A percentile compares a stretch with the other conserved stretches of the same genome.
Conservation (phyloP, 371 early-diverging fungal species). For the Batrachochytrium dendrobatidis region DNA sequence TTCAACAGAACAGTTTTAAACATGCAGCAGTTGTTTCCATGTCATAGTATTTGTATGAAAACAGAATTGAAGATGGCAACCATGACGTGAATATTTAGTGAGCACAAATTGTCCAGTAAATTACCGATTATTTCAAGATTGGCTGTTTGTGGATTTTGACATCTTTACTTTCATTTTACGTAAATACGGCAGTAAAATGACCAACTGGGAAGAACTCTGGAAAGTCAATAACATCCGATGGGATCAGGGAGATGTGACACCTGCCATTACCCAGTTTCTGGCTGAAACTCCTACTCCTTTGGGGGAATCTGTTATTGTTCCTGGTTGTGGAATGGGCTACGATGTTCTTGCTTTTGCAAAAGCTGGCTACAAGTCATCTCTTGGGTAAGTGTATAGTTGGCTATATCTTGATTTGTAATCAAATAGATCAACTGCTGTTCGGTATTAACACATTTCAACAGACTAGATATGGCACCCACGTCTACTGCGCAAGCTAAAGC, state of each 20-base stretch:
- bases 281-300: neutral
- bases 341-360: slow-evolving; percentile 1
- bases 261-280: slow-evolving; percentile 1
- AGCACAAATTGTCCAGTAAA: too few relatives aligned
- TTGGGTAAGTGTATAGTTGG: neutral
- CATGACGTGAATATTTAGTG: too few relatives aligned
- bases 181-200: neutral
- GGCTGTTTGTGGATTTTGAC: too few relatives aligned
- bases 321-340: slow-evolving; percentile 3
- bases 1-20: too few relatives aligned
- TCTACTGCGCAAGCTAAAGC: neutral
- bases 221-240: neutral
- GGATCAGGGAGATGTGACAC: neutral
- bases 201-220: slow-evolving; percentile 6
- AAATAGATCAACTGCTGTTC: neutral
- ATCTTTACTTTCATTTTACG: too few relatives aligned
- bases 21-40: too few relatives aligned
- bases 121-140: too few relatives aligned
- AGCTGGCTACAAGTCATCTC: neutral
- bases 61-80: too few relatives aligned
- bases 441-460: too few relatives aligned
- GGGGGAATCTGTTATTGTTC: neutral
- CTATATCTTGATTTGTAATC: neutral
- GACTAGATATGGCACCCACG: neutral
- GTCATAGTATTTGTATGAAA: too few relatives aligned